These are phyloP conservation scores for Talaromyces sp. DNA, from an alignment of 2,329 filamentous ascomycete species.

Conservation along the genomic window DNA sequence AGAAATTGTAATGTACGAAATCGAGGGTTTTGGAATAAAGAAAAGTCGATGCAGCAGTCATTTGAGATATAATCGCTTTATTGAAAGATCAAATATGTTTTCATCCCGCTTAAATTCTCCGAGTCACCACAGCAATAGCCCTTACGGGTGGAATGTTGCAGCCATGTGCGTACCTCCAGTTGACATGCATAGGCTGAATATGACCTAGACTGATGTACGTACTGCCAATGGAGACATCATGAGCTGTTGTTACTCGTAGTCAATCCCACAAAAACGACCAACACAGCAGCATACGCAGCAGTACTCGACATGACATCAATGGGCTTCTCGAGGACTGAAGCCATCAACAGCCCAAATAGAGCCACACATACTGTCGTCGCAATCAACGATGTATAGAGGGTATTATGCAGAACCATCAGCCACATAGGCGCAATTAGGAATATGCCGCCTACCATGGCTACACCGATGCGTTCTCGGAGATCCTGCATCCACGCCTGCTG, in stretches of 20 bases:
- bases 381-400: neutral
- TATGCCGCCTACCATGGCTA: neutral
- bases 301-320: constrained; percentile 4
- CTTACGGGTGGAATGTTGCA: constrained; percentile 9
- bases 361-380: neutral
- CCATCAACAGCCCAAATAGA: neutral
- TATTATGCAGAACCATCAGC: neutral
- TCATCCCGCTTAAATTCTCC: constrained; percentile 5
- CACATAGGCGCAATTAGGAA: neutral
- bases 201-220: too few relatives aligned
- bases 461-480: neutral
- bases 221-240: neutral
- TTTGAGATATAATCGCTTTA: neutral
- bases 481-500: neutral
- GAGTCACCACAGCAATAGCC: constrained; percentile 16
- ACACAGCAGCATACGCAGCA: constrained; percentile 4
- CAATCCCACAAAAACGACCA: neutral
- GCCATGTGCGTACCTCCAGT: neutral
- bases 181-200: neutral
- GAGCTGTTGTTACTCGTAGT: neutral
- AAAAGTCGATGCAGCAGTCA: neutral
- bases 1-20: neutral
- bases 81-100: neutral
- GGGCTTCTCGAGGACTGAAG: neutral
- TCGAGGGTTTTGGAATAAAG: neutral